Base-by-base conservation (phyloP, 148 eudicot genomes). In the Persicaria tinctoria region DNA sequence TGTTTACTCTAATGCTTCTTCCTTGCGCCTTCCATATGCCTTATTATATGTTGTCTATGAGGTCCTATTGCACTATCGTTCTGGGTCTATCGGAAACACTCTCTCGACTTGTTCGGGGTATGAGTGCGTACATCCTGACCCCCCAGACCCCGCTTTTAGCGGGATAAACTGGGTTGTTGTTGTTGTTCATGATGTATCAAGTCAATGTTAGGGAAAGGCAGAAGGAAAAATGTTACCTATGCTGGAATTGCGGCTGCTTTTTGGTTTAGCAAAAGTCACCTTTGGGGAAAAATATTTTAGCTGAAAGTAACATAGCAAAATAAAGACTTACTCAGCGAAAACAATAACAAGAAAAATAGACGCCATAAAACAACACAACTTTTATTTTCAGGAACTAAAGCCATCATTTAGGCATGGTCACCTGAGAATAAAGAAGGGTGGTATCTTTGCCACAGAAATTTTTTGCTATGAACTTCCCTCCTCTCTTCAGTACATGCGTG, bases 171-270 rank as follows among this genome's bases (percentile, higher is more conserved):
- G n/a, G n/a, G n/a, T n/a, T n/a, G n/a, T n/a, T n/a, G n/a, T n/a
- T n/a, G n/a, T n/a, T 66, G 70, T 38, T 12, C 6, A 38, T 63
- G n/a, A 57, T n/a, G 63, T 18, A 27, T 57, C 6, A 54, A 54
- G 32, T 7, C 6, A 12, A 64, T 64, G 47, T 38, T 62, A 62
- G 4, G 68, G 68, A 44, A 27, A 32, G 47, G 4, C 7, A 44
- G 47, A 66, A 66, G 70, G 8, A 12, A 18, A 68, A 12, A 5
- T 18, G 79, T 86, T 79, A 92, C 98, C 98, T 72, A 95, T 95
- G 90, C 99, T 95, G 72, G 99, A 95, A 86, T 95, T 95, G 48
- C 99, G 96, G 76, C 99, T 95, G 87, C 99, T 95, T 86, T 89
- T 95, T 45, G 99, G 99, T 83, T 95, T 95, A 51, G 99, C 99